Evolutionary conservation across 2,329 filamentous ascomycete species (phyloP).

Genomic region (Periglandula ipomoeae): DNA sequence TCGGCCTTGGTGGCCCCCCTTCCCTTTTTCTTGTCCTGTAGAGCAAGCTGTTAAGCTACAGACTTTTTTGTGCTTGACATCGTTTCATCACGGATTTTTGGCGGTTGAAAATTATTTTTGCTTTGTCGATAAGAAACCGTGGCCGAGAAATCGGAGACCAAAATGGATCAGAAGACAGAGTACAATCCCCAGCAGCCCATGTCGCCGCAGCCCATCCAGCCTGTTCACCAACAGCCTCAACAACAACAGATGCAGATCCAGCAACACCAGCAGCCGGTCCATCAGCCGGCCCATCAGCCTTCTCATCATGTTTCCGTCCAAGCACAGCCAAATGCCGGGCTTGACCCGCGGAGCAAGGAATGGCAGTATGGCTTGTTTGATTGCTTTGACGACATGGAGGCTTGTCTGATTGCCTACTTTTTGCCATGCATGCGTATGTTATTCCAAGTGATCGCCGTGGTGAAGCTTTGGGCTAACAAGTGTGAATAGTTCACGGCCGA

Average conservation of each 20-base stretch:
- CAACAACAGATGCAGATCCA: no score
- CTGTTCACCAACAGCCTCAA: background rate
- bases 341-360: conserved; percentile 19
- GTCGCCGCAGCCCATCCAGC: background rate
- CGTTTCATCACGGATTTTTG: no score
- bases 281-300: background rate
- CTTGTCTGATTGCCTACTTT: conserved; percentile 29
- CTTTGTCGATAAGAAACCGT: no score
- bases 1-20: no score
- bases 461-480: no score
- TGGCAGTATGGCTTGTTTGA: conserved; percentile 30
- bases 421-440: conserved; percentile 36
- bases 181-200: background rate
- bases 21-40: no score
- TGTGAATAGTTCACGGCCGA: conserved; percentile 30
- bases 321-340: background rate
- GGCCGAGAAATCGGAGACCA: background rate
- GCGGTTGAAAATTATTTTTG: no score
- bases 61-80: no score
- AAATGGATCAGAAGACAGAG: background rate
- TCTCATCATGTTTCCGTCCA: background rate
- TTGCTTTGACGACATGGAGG: conserved; percentile 29
- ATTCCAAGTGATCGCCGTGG: background rate
- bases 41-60: no score
- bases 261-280: background rate